Evolutionary conservation across 2,329 filamentous ascomycete species (phyloP).

Genomic region (Aureobasidium sp.): DNA sequence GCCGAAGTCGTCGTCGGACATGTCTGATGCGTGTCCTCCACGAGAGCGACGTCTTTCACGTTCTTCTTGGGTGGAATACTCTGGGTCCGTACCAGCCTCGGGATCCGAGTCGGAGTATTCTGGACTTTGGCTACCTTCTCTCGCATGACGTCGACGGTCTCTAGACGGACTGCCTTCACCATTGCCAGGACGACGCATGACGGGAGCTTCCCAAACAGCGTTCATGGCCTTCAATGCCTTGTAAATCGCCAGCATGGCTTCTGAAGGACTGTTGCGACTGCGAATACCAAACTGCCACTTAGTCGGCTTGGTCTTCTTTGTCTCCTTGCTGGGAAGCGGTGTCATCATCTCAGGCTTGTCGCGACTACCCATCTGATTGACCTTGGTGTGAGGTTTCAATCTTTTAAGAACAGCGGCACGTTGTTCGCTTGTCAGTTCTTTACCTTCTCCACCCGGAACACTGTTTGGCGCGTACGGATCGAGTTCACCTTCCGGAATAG

Average conservation of each 20-base stretch:
- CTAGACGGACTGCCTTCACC: slow-evolving; percentile 31
- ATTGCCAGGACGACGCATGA: slow-evolving; percentile 31
- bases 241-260: slow-evolving; percentile 92
- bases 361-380: slow-evolving; percentile 8
- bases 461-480: slow-evolving; percentile 42
- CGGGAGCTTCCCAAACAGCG: slow-evolving; percentile 70
- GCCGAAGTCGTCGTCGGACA: slow-evolving; percentile 19
- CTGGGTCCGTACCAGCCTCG: slow-evolving; percentile 32
- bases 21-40: slow-evolving; percentile 17
- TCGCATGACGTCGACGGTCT: slow-evolving; percentile 24
- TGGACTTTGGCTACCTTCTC: slow-evolving; percentile 26
- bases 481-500: slow-evolving; percentile 39
- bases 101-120: slow-evolving; percentile 35
- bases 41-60: slow-evolving; percentile 25
- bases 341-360: slow-evolving; percentile 49
- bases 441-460: slow-evolving; percentile 18
- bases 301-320: slow-evolving; percentile 62
- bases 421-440: slow-evolving; percentile 50
- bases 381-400: slow-evolving; percentile 79
- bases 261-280: slow-evolving; percentile 85
- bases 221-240: slow-evolving; percentile 82
- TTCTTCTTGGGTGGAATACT: slow-evolving; percentile 32
- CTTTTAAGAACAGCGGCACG: slow-evolving; percentile 74
- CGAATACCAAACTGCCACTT: slow-evolving; percentile 98
- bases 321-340: slow-evolving; percentile 39